These are phyloP conservation scores for Phaeophleospora eucalypticola DNA, from an alignment of 2,329 filamentous ascomycete genomes.

Conservation along the genomic window DNA sequence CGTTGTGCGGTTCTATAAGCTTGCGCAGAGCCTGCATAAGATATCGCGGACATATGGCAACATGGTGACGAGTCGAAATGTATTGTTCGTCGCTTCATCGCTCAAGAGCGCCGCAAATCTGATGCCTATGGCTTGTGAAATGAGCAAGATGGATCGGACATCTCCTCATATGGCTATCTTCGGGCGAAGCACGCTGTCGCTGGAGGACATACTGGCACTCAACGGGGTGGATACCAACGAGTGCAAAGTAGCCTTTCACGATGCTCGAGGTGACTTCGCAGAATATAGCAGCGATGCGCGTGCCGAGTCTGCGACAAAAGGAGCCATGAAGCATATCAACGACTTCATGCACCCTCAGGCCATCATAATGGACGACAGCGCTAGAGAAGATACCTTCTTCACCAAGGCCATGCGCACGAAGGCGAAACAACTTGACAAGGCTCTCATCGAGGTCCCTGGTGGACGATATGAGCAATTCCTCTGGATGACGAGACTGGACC, in stretches of 20 bases:
- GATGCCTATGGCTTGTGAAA: slow-evolving; percentile 80
- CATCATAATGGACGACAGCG: slow-evolving; percentile 65
- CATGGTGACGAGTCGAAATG: slow-evolving; percentile 58
- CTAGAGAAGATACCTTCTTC: slow-evolving; percentile 66
- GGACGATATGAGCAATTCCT: slow-evolving; percentile 59
- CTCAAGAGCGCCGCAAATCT: slow-evolving; percentile 68
- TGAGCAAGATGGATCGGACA: slow-evolving; percentile 66
- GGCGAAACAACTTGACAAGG: slow-evolving; percentile 48
- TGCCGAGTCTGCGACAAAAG: slow-evolving; percentile 60
- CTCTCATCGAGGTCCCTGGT: slow-evolving; percentile 71
- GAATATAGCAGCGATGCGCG: slow-evolving; percentile 65
- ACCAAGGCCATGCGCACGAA: slow-evolving; percentile 56
- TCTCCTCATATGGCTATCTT: slow-evolving; percentile 79
- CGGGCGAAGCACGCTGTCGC: slow-evolving; percentile 64
- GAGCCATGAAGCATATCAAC: slow-evolving; percentile 68
- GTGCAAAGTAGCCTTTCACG: slow-evolving; percentile 62
- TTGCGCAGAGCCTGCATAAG: slow-evolving; percentile 60
- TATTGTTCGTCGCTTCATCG: slow-evolving; percentile 75
- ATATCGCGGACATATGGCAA: slow-evolving; percentile 54
- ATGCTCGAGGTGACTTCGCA: slow-evolving; percentile 74
- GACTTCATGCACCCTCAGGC: slow-evolving; percentile 73
- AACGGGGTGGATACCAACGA: slow-evolving; percentile 68
- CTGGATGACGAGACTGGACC: slow-evolving; percentile 78
- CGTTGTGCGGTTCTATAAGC: slow-evolving; percentile 62
- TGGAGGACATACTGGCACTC: slow-evolving; percentile 66